Conservation (phyloP, 306 rosid genomes). For the Malus fusca region DNA sequence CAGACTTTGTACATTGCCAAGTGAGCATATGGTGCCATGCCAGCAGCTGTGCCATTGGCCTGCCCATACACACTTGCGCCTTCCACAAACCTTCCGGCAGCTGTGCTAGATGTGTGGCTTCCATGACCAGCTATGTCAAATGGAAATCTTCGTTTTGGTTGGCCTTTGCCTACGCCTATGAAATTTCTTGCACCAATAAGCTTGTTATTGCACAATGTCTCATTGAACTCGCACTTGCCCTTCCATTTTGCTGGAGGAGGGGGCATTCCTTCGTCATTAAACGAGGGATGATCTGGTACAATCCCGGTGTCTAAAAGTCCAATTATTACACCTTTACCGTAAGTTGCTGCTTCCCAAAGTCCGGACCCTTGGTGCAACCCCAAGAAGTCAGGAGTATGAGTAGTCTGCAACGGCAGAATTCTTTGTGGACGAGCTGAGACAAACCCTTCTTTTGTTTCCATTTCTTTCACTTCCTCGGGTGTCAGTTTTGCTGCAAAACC, state of each 20-base stretch:
- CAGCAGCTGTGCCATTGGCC: slow-evolving; percentile 60
- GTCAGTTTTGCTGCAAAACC: slow-evolving; percentile 69
- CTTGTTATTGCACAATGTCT: slow-evolving; percentile 51
- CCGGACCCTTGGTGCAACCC: slow-evolving; percentile 44
- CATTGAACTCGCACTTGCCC: slow-evolving; percentile 51
- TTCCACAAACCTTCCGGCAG: slow-evolving; percentile 45
- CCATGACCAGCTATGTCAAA: slow-evolving; percentile 50
- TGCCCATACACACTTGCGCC: slow-evolving; percentile 43
- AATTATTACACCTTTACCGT: slow-evolving; percentile 59
- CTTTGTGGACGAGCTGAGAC: slow-evolving; percentile 39
- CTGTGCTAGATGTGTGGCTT: slow-evolving; percentile 66
- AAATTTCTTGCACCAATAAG: slow-evolving; percentile 59
- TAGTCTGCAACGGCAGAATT: slow-evolving; percentile 41
- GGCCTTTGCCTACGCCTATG: background rate
- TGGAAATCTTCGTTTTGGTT: slow-evolving; percentile 19
- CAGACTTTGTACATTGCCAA: slow-evolving; percentile 42
- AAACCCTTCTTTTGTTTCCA: slow-evolving; percentile 41
- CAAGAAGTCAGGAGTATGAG: slow-evolving; percentile 48
- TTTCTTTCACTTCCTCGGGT: slow-evolving; percentile 29
- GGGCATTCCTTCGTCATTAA: slow-evolving; percentile 43
- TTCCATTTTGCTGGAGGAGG: slow-evolving; percentile 74
- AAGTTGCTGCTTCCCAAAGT: slow-evolving; percentile 46
- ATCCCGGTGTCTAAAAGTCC: slow-evolving; percentile 60
- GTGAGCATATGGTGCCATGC: slow-evolving; percentile 70
- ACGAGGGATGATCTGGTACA: slow-evolving; percentile 53